These are phyloP conservation scores for Ceratocystis albifundus DNA, from an alignment of 2,329 filamentous ascomycete species.

Conservation along the genomic window DNA sequence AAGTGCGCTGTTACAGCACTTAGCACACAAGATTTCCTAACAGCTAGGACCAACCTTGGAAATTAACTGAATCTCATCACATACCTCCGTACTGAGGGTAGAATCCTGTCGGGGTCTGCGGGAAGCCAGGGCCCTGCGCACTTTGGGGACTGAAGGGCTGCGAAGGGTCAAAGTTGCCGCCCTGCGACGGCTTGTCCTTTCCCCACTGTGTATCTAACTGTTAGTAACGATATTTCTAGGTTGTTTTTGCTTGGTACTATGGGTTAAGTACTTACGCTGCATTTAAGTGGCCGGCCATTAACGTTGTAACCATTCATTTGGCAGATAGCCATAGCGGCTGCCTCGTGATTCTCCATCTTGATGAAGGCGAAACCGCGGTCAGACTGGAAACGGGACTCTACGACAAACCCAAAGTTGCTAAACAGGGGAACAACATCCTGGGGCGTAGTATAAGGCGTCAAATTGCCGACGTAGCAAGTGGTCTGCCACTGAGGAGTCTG, in stretches of 20 bases:
- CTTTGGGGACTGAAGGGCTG: conserved; percentile 61
- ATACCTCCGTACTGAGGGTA: conserved; percentile 89
- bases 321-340: conserved; percentile 96
- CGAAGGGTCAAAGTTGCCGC: conserved; percentile 66
- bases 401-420: conserved; percentile 95
- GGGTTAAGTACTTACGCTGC: conserved; percentile 63
- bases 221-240: conserved; percentile 26
- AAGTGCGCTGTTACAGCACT: background rate
- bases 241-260: background rate
- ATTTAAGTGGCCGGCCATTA: conserved; percentile 92
- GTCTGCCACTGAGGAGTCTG: conserved; percentile 98
- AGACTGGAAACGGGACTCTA: conserved; percentile 94
- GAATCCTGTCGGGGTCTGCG: conserved; percentile 66
- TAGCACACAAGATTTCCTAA: background rate
- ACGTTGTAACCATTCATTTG: conserved; percentile 97
- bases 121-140: conserved; percentile 59
- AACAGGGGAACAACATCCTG: conserved; percentile 95
- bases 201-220: conserved; percentile 60
- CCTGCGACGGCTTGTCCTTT: conserved; percentile 87
- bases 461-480: conserved; percentile 92
- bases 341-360: conserved; percentile 98
- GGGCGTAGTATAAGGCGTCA: conserved; percentile 95
- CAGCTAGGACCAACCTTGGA: background rate
- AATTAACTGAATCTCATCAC: conserved; percentile 27
- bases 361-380: conserved; percentile 97